Percentiles rank a stretch among this genome's conserved stretches.
Evolutionary conservation across 2,329 filamentous ascomycete species (phyloP).

Genomic region (Trichoderma lentiforme): DNA sequence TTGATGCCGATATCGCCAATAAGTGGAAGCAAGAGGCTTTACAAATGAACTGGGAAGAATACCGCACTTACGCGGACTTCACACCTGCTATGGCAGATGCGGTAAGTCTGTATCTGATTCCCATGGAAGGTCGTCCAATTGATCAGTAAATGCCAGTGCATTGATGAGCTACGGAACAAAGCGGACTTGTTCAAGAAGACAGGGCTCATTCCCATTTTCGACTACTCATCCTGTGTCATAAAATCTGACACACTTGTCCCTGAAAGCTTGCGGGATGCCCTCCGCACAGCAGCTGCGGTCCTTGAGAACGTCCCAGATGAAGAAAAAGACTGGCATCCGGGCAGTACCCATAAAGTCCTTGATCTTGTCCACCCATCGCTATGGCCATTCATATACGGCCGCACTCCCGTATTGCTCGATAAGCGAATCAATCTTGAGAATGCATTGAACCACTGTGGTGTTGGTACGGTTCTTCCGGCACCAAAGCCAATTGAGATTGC

Average conservation of each 20-base stretch:
- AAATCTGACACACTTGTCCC: constrained; percentile 35
- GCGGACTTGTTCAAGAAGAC: constrained; percentile 33
- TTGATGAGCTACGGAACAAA: constrained; percentile 34
- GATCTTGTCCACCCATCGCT: constrained; percentile 64
- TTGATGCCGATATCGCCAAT: constrained; percentile 25
- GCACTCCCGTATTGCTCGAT: constrained; percentile 34
- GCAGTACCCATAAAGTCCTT: constrained; percentile 53
- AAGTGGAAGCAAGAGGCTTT: constrained; percentile 32
- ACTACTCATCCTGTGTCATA: constrained; percentile 32
- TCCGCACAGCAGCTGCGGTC: constrained; percentile 41
- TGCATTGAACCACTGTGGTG: constrained; percentile 35
- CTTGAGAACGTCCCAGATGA: constrained; percentile 51
- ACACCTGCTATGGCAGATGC: constrained; percentile 30
- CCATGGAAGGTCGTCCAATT: not conserved
- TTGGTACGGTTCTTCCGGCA: constrained; percentile 30
- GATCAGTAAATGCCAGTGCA: constrained; percentile 26
- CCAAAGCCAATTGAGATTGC: not conserved
- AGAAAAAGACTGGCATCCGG: constrained; percentile 59
- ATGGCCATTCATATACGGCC: constrained; percentile 56
- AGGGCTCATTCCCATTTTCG: constrained; percentile 34
- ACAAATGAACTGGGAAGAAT: constrained; percentile 29
- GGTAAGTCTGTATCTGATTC: constrained; percentile 21
- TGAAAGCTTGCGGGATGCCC: constrained; percentile 28
- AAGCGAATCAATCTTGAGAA: constrained; percentile 35
- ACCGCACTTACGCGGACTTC: constrained; percentile 27